phyloP scores from a whole-genome alignment of 495 filamentous ascomycete genomes.

The Penicillium canariense region DNA sequence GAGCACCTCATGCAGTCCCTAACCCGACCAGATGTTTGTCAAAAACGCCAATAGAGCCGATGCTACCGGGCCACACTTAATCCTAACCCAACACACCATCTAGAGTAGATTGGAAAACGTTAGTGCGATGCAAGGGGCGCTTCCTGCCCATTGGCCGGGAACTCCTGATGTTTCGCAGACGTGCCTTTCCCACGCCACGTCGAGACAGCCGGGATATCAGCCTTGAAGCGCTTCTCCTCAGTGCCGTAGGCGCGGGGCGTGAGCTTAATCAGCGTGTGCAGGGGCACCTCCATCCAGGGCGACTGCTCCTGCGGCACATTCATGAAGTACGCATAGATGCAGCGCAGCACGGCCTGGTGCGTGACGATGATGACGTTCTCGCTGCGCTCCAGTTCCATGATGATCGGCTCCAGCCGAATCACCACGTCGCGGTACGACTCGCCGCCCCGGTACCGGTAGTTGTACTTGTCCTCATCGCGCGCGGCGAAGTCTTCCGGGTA shows the following conservation, averaged over 20 bases:
- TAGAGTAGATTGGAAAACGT: too few species aligned
- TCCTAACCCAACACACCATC: too few species aligned
- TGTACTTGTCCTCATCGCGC: slow-evolving; percentile 96
- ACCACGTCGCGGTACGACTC: slow-evolving; percentile 98
- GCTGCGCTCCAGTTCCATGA: slow-evolving; percentile 95
- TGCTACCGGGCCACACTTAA: too few species aligned
- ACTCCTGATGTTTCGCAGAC: slow-evolving; percentile 70
- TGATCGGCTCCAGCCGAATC: slow-evolving; percentile 95
- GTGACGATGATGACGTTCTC: slow-evolving; percentile 98
- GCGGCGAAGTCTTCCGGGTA: slow-evolving; percentile 95
- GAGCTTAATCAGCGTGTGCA: slow-evolving; percentile 94
- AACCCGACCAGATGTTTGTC: slow-evolving; percentile 11
- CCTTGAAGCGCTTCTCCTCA: slow-evolving; percentile 78
- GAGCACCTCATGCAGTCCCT: slow-evolving; percentile 10
- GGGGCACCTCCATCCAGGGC: slow-evolving; percentile 96
- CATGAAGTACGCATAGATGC: slow-evolving; percentile 99
- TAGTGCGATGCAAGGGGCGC: slow-evolving; percentile 2
- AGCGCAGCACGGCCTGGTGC: slow-evolving; percentile 92
- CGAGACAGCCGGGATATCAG: slow-evolving; percentile 89
- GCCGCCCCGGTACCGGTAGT: slow-evolving; percentile 96
- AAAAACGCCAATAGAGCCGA: slow-evolving; percentile 3
- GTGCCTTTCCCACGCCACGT: slow-evolving; percentile 92
- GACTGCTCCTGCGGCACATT: slow-evolving; percentile 87
- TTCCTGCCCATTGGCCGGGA: slow-evolving; percentile 25
- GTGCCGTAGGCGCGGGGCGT: slow-evolving; percentile 94